phyloP scores from a whole-genome alignment of 164 flowering plant genomes.

The Akebia trifoliata region DNA sequence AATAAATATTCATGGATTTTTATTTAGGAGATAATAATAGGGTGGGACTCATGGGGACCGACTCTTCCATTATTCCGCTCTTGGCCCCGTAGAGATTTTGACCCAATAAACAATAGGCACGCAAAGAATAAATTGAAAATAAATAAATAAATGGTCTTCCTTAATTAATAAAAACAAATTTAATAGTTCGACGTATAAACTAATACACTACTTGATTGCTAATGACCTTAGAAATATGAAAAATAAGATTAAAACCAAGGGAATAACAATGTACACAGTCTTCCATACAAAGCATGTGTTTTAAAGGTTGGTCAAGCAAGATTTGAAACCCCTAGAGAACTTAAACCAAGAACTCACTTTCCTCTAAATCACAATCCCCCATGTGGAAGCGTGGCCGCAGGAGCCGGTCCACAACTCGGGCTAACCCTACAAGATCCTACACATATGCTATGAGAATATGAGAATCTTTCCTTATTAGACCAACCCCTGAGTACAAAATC shows the following conservation, averaged over 20 bases:
- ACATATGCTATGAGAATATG: not conserved
- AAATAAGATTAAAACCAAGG: conserved; percentile 5
- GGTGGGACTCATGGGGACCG: conserved; percentile 9
- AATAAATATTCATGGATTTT: too few species aligned
- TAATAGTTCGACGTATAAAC: conserved; percentile 15
- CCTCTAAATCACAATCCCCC: conserved; percentile 2
- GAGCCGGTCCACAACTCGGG: not conserved
- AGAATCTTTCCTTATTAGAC: not conserved
- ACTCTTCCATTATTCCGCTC: conserved; percentile 8
- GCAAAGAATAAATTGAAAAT: too few species aligned
- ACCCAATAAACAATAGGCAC: too few species aligned
- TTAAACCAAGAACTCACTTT: conserved; percentile 16
- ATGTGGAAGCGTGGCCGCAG: conserved; percentile 5
- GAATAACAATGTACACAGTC: conserved; percentile 11
- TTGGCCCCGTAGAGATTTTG: too few species aligned
- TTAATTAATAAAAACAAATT: too few species aligned
- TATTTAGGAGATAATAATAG: conserved; percentile 5
- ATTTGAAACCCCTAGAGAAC: conserved; percentile 8
- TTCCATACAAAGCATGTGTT: conserved; percentile 21
- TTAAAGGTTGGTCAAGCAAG: conserved; percentile 14
- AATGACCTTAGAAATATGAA: conserved; percentile 3
- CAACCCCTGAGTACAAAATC: not conserved
- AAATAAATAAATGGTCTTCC: too few species aligned
- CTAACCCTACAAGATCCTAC: conserved; percentile 17
- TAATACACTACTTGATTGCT: conserved; percentile 14